A percentile compares a stretch with the other conserved stretches of the same genome.
phyloP scores from a whole-genome alignment of 768 basidiomycete species.

The Boletus rufocinnamomeus region DNA sequence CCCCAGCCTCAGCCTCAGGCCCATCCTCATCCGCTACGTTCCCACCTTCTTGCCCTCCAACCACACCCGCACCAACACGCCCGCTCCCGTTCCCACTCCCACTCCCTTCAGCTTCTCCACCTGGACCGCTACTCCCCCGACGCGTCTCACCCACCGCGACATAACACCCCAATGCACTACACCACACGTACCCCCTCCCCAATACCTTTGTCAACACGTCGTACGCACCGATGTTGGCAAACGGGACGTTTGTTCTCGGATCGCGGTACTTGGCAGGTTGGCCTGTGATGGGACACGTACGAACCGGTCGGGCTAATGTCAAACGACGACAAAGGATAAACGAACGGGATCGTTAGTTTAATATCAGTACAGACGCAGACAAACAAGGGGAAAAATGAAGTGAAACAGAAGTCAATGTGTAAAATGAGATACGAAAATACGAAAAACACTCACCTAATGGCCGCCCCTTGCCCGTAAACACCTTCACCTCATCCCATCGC shows the following conservation, averaged over 20 bases:
- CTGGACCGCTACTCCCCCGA: background rate
- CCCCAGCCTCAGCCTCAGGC: no score
- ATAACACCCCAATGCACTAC: conserved; percentile 44
- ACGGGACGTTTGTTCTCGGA: conserved; percentile 79
- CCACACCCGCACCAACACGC: background rate
- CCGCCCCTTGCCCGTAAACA: conserved; percentile 63
- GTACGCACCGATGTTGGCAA: conserved; percentile 69
- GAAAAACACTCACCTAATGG: conserved; percentile 53
- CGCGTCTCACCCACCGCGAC: conserved; percentile 20
- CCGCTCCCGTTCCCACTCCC: no score
- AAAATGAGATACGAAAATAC: background rate
- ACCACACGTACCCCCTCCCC: conserved; percentile 73
- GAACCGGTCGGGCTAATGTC: conserved; percentile 25
- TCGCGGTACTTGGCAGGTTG: conserved; percentile 75
- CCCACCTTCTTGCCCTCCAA: background rate
- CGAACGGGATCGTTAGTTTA: background rate
- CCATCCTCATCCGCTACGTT: no score
- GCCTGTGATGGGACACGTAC: conserved; percentile 79
- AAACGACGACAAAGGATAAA: background rate
- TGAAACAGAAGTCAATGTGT: background rate
- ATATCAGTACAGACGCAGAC: background rate
- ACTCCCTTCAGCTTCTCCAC: background rate
- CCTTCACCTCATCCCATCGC: conserved; percentile 73
- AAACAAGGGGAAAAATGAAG: background rate
- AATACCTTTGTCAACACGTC: conserved; percentile 60